Evolutionary conservation across 2,329 filamentous ascomycete species (phyloP), one percentile per base, ranked within the genome.

Genomic region (Ceratocystis albifundus): DNA sequence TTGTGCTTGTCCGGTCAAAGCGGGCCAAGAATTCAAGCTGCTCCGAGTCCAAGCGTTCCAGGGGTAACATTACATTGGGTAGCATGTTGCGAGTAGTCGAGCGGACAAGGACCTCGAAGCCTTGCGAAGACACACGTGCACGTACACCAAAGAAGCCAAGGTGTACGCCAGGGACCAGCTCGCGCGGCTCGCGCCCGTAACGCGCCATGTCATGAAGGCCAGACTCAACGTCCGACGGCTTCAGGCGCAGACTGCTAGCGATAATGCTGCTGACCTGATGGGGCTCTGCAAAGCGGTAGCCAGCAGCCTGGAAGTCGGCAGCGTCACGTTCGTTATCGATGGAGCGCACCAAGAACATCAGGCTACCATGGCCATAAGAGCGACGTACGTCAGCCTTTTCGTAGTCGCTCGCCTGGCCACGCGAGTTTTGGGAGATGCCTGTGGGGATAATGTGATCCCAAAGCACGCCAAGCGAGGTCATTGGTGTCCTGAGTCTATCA

Each of bases 401-500:
- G 1, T 74, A 74, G 12, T 77, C 68, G 30, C 76, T 75, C 4
- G 61, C 41, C 32, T 61, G 36, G n/a, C 41, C 36, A 57, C 48
- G 45, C 4, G 44, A 25, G 44, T 53, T 46, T 20, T 61, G 55
- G 32, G 64, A 55, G 17, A 6, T 59, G 6, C 57, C 66, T 0
- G 89, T 93, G 0, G 82, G 79, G 25, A 92, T 75, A 5, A 94
- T 87, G 70, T 90, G 85, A 69, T 93, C 88, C 77, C 88, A 93
- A 0, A 94, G 77, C 8, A 84, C 78, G 4, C 90, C 90, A 6
- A 88, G 75, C 3, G 84, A 79, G 5, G 82, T 79, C 1, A 93
- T 75, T 2, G 82, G 80, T 53, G 83, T 82, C 68, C 84, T 83
- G 69, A 92, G 78, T 64, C 84, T 82, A 12, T 82, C 79, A 0